These are phyloP conservation scores for Flaveria trinervia DNA, from an alignment of 129 eudicot genomes.

Conservation along the genomic window DNA sequence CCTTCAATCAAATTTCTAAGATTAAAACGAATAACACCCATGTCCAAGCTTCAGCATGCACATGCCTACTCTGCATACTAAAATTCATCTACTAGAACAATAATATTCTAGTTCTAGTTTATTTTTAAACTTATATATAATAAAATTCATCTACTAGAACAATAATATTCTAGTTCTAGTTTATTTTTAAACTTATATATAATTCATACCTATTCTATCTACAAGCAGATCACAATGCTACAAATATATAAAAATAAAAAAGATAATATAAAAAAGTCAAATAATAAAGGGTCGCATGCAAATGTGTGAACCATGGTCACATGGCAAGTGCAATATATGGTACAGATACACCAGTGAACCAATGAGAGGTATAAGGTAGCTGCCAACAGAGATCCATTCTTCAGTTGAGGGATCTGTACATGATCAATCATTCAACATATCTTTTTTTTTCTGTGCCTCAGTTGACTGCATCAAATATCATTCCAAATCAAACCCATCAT, in stretches of 20 bases:
- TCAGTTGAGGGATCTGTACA: background rate
- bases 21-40: constrained; percentile 2
- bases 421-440: constrained; percentile 23
- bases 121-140: background rate
- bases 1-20: background rate
- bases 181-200: background rate
- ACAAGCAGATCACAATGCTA: background rate
- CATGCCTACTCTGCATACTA: background rate
- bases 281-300: constrained; percentile 19
- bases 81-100: background rate
- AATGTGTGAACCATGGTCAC: constrained; percentile 34
- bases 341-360: constrained; percentile 24
- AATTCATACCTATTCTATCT: background rate
- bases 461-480: constrained; percentile 27
- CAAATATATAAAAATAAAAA: background rate
- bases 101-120: background rate
- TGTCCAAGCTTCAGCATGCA: background rate
- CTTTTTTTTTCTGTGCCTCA: constrained; percentile 28
- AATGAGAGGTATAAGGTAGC: constrained; percentile 21
- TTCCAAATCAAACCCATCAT: constrained; percentile 20
- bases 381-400: constrained; percentile 36
- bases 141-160: background rate
- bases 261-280: constrained; percentile 35
- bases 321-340: constrained; percentile 26
- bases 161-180: background rate